Conservation (phyloP, 176 grass and related monocot genomes). For the Avena atlantica region DNA sequence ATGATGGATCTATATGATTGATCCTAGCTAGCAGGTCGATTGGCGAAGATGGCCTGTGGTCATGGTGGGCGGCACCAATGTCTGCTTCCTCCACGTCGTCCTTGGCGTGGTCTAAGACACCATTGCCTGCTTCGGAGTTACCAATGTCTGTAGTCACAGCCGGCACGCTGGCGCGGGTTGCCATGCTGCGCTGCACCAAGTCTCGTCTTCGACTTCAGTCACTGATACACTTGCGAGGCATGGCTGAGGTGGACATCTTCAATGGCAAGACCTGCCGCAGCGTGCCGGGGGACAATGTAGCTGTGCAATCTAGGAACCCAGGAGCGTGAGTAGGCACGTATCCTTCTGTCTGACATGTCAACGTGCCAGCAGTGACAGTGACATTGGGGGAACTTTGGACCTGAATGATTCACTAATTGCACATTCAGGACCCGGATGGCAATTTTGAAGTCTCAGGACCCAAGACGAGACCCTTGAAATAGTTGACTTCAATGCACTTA, state of each 20-base stretch:
- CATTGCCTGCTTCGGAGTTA: too few species aligned
- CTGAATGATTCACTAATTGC: slow-evolving; percentile 1
- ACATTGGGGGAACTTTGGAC: background rate
- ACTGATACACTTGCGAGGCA: background rate
- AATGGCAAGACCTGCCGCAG: background rate
- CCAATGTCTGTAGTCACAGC: too few species aligned
- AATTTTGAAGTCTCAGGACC: background rate
- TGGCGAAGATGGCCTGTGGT: too few species aligned
- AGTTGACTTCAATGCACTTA: background rate
- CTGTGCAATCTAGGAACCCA: background rate
- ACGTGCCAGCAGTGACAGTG: background rate
- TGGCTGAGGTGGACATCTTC: background rate
- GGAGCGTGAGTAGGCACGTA: background rate
- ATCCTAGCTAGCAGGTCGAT: too few species aligned
- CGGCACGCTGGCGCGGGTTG: too few species aligned
- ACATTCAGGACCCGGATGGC: background rate
- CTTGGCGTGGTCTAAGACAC: too few species aligned
- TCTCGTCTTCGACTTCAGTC: background rate
- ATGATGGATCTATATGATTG: too few species aligned
- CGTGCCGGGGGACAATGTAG: background rate
- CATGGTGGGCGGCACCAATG: too few species aligned
- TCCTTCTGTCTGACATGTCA: background rate
- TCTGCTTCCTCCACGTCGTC: too few species aligned
- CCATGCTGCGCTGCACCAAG: too few species aligned
- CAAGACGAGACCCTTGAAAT: background rate